Percentiles rank a stretch among this genome's conserved stretches.
Evolutionary conservation across 106 monocot species (phyloP).

Genomic region (Dendrobium catenatum): DNA sequence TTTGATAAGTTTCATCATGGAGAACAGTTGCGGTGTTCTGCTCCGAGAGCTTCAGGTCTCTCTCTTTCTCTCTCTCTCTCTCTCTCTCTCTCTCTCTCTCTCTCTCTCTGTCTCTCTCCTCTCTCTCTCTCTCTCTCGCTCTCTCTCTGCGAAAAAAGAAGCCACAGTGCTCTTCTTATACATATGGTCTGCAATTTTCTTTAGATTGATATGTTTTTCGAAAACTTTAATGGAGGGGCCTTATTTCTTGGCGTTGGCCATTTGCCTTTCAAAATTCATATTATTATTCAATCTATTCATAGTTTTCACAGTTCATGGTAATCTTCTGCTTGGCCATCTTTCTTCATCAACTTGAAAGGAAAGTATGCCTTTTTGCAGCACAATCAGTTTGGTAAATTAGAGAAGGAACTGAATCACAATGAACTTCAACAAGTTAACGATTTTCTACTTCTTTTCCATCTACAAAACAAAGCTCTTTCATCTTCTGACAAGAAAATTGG

Average conservation of each 20-base stretch:
- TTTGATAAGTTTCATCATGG: constrained; percentile 31
- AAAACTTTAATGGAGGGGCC: background rate
- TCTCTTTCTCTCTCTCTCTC: constrained; percentile 18
- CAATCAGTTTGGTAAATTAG: background rate
- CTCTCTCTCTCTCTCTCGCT: constrained; percentile 1
- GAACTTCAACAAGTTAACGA: background rate
- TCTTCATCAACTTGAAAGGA: background rate
- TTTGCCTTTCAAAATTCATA: background rate
- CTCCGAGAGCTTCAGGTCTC: constrained; percentile 79
- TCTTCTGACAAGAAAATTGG: too few species aligned
- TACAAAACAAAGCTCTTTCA: too few species aligned
- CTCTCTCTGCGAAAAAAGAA: background rate
- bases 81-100: background rate
- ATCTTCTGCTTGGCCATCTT: background rate
- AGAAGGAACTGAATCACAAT: background rate
- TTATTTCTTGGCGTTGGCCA: background rate
- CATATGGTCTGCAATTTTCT: background rate
- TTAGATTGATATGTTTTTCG: background rate
- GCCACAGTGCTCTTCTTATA: background rate
- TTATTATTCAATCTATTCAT: background rate
- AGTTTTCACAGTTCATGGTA: background rate
- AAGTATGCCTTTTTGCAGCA: background rate
- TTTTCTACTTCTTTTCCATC: too few species aligned
- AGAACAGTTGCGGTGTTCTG: constrained; percentile 58
- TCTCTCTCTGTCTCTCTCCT: constrained; percentile 21